These are phyloP conservation scores for Pichia sp. DNA, from an alignment of 1,139 yeast species.

Conservation along the genomic window DNA sequence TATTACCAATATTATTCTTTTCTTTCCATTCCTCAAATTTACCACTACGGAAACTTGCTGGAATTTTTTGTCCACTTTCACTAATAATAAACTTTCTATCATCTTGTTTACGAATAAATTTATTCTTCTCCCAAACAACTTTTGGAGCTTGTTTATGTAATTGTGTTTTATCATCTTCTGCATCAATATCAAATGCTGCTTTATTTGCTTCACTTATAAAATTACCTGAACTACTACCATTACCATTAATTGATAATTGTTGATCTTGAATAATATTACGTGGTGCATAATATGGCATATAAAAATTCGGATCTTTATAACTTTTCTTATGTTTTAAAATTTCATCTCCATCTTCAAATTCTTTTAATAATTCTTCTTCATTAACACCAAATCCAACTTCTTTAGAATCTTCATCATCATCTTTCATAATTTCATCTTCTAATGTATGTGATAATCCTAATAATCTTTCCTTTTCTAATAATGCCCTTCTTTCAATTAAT, in stretches of 20 bases:
- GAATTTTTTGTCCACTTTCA: slow-evolving; percentile 88
- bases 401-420: slow-evolving; percentile 33
- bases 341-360: slow-evolving; percentile 61
- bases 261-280: slow-evolving; percentile 74
- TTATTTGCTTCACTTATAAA: slow-evolving; percentile 78
- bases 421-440: slow-evolving; percentile 58
- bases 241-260: slow-evolving; percentile 50
- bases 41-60: slow-evolving; percentile 89
- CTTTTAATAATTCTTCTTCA: slow-evolving; percentile 46
- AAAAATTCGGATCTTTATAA: slow-evolving; percentile 76
- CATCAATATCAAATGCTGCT: slow-evolving; percentile 80
- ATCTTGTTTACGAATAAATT: slow-evolving; percentile 75
- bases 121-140: slow-evolving; percentile 90
- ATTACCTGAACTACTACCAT: slow-evolving; percentile 10
- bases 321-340: slow-evolving; percentile 32
- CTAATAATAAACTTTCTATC: slow-evolving; percentile 87
- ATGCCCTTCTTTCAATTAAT: slow-evolving; percentile 63
- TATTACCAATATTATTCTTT: slow-evolving; percentile 51
- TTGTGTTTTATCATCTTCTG: slow-evolving; percentile 57
- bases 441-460: slow-evolving; percentile 71
- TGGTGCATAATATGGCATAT: slow-evolving; percentile 88
- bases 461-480: slow-evolving; percentile 65
- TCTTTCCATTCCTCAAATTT: slow-evolving; percentile 87
- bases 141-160: slow-evolving; percentile 55
- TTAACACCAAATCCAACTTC: slow-evolving; percentile 52